These are phyloP conservation scores for Botryosphaeria dothidea DNA, from an alignment of 2,329 filamentous ascomycete species.

Conservation along the genomic window DNA sequence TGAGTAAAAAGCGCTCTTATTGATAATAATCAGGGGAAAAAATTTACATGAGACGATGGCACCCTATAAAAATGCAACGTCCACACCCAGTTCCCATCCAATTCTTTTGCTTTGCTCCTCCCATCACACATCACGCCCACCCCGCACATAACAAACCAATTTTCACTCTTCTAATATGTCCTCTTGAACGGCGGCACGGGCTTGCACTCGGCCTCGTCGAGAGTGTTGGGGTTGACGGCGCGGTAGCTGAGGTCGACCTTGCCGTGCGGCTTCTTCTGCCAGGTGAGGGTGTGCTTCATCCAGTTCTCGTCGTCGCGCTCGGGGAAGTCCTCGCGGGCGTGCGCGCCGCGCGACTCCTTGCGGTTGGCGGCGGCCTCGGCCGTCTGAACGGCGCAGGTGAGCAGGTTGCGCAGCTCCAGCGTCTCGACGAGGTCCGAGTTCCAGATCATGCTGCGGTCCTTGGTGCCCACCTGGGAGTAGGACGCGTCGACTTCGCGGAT, in stretches of 20 bases:
- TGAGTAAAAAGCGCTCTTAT: background rate
- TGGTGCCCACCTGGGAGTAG: conserved; percentile 85
- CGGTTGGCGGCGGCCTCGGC: conserved; percentile 86
- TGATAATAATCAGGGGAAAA: conserved; percentile 10
- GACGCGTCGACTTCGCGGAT: conserved; percentile 80
- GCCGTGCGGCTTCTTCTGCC: conserved; percentile 90
- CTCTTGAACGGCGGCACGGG: conserved; percentile 95
- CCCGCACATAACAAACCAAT: background rate
- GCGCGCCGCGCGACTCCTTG: conserved; percentile 95
- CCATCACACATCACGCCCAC: background rate
- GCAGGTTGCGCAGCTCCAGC: conserved; percentile 86
- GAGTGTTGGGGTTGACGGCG: conserved; percentile 75
- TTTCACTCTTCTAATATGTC: conserved; percentile 64
- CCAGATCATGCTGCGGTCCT: conserved; percentile 99
- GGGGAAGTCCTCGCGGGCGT: conserved; percentile 94
- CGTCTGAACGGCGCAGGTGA: conserved; percentile 93
- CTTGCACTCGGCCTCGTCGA: conserved; percentile 97
- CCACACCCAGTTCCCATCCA: background rate
- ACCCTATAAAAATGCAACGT: background rate
- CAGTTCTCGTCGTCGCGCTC: conserved; percentile 94
- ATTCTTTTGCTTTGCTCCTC: background rate
- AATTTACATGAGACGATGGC: conserved; percentile 1
- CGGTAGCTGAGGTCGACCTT: conserved; percentile 86
- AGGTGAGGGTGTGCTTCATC: conserved; percentile 99
- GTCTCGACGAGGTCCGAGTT: conserved; percentile 97